Base-by-base conservation (phyloP, 2,329 filamentous ascomycete genomes). In the Arthrobotrys sinensis region DNA sequence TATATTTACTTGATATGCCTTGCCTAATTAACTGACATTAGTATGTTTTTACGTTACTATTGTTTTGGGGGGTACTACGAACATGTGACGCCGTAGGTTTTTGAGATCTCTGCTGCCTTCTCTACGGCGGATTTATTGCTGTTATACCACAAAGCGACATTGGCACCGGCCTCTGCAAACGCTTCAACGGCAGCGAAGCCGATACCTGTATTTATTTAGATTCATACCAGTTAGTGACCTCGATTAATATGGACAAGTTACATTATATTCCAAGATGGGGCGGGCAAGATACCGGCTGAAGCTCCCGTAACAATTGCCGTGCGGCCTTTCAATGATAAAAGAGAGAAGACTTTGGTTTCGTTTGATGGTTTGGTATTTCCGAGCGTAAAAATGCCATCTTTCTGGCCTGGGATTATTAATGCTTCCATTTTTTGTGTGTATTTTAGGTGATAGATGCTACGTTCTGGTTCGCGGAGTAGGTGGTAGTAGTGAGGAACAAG, bases 111-210 rank as follows among this genome's bases (percentile, higher is more conserved):
- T 36, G 87, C 86, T 0, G 91, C 91, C 72, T 89, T 87, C n/a
- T 88, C 86, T 5, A 89, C 82, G 12, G 90, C 90, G 80, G 90
- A 88, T 82, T 88, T 88, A 84, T 92, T 92, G 83, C 86, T 89
- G 82, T 91, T 91, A 83, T 92, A 93, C 89, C 90, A 92, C 64
- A 92, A 88, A 32, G 90, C 91, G 16, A 93, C 89, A 80, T 92
- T 91, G 73, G 90, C 90, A 57, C 91, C 91, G 14, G 90, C 90
- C 82, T 93, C 91, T n/a, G 91, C 91, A 34, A 90, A 86, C 0
- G 86, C 90, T 36, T 91, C 85, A 12, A 90, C 90, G 32, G 92
- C 87, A 1, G 87, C 87, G 32, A 91, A 85, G 43, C 91, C 91
- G 80, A 93, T 92, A 40, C 91, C 91, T 76, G 24, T 6, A 36